Evolutionary conservation across 805 yeast species (phyloP).

Genomic region (Kodamaea hsintzibuensis): DNA sequence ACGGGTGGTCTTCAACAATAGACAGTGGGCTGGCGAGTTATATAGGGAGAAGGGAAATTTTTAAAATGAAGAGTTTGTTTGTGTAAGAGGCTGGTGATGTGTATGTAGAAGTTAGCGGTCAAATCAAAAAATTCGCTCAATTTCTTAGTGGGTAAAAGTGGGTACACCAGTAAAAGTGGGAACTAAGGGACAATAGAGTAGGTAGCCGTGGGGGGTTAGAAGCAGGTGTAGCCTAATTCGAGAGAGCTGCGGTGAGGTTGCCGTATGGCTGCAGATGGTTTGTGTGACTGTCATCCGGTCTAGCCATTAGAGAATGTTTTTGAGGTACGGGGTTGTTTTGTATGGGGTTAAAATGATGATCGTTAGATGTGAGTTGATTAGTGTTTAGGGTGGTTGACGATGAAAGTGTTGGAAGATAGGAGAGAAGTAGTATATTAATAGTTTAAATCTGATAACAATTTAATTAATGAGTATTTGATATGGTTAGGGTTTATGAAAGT

Average conservation of each 20-base stretch:
- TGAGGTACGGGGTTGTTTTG: too few species aligned
- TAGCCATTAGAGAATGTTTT: too few species aligned
- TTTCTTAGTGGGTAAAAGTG: neutral
- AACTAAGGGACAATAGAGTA: too few species aligned
- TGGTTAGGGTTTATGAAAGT: neutral
- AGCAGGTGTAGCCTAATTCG: neutral
- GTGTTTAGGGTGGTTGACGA: too few species aligned
- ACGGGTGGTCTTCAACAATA: neutral
- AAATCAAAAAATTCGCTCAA: constrained; percentile 7
- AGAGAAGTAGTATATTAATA: too few species aligned
- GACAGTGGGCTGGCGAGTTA: neutral
- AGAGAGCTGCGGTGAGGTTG: neutral
- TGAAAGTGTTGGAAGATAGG: too few species aligned
- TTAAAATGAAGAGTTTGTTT: neutral
- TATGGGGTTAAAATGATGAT: too few species aligned
- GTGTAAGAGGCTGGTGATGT: neutral
- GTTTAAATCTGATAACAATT: too few species aligned
- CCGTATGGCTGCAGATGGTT: neutral
- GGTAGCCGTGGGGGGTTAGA: neutral
- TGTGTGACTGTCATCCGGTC: neutral
- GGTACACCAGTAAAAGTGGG: neutral
- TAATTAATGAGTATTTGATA: too few species aligned
- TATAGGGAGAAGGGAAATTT: neutral
- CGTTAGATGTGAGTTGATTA: too few species aligned
- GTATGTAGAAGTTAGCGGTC: neutral